Conservation (phyloP, 352 stramenopile genomes). For the Pythium inflatum region DNA sequence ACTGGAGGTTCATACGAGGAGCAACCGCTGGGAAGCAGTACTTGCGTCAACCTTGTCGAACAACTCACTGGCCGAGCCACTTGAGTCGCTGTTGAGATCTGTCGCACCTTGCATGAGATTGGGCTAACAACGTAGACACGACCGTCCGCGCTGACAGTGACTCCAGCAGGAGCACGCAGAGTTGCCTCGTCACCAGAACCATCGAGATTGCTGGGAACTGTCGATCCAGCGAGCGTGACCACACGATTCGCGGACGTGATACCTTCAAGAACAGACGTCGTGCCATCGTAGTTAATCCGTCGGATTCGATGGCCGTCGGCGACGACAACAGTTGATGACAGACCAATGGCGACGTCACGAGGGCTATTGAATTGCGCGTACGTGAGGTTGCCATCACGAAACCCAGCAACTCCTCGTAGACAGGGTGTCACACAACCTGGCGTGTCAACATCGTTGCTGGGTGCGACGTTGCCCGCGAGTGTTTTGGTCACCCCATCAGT, state of each 20-base stretch:
- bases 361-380: slow-evolving; percentile 93
- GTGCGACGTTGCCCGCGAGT: slow-evolving; percentile 60
- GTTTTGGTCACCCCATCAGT: slow-evolving; percentile 62
- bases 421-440: slow-evolving; percentile 90
- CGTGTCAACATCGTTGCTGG: slow-evolving; percentile 65
- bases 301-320: slow-evolving; percentile 90
- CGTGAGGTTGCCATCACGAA: slow-evolving; percentile 86
- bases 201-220: slow-evolving; percentile 71
- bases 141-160: slow-evolving; percentile 88
- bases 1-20: slow-evolving; percentile 93
- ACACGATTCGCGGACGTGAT: slow-evolving; percentile 78
- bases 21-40: slow-evolving; percentile 93
- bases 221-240: slow-evolving; percentile 90
- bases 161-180: slow-evolving; percentile 87
- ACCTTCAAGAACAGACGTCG: slow-evolving; percentile 63
- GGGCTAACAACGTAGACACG: slow-evolving; percentile 92
- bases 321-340: slow-evolving; percentile 85
- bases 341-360: slow-evolving; percentile 86
- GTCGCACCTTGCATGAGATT: slow-evolving; percentile 87
- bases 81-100: slow-evolving; percentile 71
- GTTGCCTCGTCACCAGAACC: slow-evolving; percentile 86
- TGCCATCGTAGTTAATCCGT: slow-evolving; percentile 72
- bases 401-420: slow-evolving; percentile 86
- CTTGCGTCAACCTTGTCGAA: slow-evolving; percentile 73
- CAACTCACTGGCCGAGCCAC: slow-evolving; percentile 79